Evolutionary conservation across 202 grass and related monocot genomes (phyloP), one percentile per base, ranked within the genome.

Genomic region (Elaeis oleifera): DNA sequence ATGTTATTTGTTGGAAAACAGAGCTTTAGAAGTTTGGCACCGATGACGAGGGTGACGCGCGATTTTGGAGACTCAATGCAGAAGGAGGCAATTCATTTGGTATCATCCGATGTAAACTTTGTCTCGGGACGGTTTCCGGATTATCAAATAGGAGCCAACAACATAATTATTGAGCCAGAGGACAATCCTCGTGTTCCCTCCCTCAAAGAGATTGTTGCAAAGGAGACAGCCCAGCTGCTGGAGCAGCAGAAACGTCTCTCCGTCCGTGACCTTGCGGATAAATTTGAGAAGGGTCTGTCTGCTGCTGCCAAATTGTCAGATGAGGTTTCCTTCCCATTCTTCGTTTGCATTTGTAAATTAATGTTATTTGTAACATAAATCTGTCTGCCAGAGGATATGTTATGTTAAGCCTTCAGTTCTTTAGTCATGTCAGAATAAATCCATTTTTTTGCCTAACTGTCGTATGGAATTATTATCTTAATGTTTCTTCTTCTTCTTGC

Each of bases 261-360:
- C 32, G 91, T 96, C 60, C 80, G 91, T 39, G 91, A 96, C 68
- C 87, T 96, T 6, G 88, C 84, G 26, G 87, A 96, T 71, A 96
- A 90, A 70, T 96, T 96, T 71, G 91, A 96, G 72, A 85, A 88
- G 71, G 91, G 91, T 63, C 71, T 90, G 23, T 71, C 76, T 59
- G 79, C 81, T 59, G 87, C 81, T 67, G 60, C 81, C 25, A 90
- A 96, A 53, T 80, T 96, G 50, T 90, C 91, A 50, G 78, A 85
- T 24, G 84, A 96, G 87, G 90, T 96, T 72, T 81, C 17, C 50
- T 55, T 68, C 69, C 36, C 36, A 14, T 44, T 44, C 36, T 44
- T 44, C 9, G 11, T 44, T 3, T 9, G 36, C 36, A 44, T 44
- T 44, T 11, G 11, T 0, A 44, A 44, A 44, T 44, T 14, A 14